Conservation (phyloP, 495 filamentous ascomycete species). For the Aspergillus taichungensis region DNA sequence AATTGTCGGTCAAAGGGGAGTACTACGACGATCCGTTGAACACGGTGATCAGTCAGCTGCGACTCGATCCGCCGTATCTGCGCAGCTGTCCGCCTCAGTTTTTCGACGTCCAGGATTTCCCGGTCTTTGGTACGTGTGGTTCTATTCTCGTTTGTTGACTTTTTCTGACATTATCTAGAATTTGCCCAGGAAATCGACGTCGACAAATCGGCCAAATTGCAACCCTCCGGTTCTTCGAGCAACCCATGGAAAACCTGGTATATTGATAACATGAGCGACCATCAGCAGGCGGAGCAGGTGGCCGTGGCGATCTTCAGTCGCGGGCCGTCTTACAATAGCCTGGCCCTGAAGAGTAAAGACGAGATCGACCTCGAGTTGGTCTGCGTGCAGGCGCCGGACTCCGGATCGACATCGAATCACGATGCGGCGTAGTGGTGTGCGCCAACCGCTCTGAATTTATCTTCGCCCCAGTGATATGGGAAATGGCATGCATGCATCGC, state of each 20-base stretch:
- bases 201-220: conserved; percentile 19
- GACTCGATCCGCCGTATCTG: conserved; percentile 13
- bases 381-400: conserved; percentile 28
- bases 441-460: too few relatives aligned
- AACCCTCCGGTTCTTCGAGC: conserved; percentile 20
- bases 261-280: conserved; percentile 27
- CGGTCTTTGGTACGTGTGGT: conserved; percentile 25
- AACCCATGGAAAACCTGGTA: conserved; percentile 36
- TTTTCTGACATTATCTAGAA: conserved; percentile 10
- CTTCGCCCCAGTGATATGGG: too few relatives aligned
- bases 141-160: not conserved
- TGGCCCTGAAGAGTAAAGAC: conserved; percentile 16
- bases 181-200: conserved; percentile 27
- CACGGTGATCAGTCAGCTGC: conserved; percentile 23
- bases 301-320: conserved; percentile 36
- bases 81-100: conserved; percentile 23
- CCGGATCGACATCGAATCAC: conserved; percentile 5
- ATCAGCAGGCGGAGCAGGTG: conserved; percentile 30
- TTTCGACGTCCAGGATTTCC: conserved; percentile 30
- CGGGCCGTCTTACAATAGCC: conserved; percentile 21
- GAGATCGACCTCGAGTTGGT: conserved; percentile 34
- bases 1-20: conserved; percentile 18
- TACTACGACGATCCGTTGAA: conserved; percentile 26
- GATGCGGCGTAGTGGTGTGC: not conserved
- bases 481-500: too few relatives aligned